Evolutionary conservation across 768 basidiomycete species (phyloP).

Genomic region (Auriculariales sp.): DNA sequence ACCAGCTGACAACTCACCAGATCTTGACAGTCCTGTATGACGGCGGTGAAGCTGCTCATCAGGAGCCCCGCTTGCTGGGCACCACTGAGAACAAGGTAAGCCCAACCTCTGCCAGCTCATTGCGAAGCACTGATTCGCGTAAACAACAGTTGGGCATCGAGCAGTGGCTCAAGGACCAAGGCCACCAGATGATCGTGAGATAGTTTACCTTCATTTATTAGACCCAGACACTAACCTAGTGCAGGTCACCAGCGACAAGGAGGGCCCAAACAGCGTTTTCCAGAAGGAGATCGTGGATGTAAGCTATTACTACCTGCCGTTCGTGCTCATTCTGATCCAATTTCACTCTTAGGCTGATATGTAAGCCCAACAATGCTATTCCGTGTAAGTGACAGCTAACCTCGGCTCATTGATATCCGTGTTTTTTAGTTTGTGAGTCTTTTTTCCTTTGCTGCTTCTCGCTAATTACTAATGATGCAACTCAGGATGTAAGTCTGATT

Average conservation of each 20-base stretch:
- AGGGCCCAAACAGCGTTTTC: slow-evolving; percentile 68
- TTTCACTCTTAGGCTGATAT: slow-evolving; percentile 45
- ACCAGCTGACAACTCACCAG: slow-evolving; percentile 17
- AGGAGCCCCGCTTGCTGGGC: slow-evolving; percentile 65
- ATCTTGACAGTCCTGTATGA: slow-evolving; percentile 63
- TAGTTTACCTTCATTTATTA: neutral
- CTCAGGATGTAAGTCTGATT: no score
- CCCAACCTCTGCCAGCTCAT: neutral
- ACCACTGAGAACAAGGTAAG: slow-evolving; percentile 66
- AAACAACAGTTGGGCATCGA: slow-evolving; percentile 53
- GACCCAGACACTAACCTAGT: slow-evolving; percentile 2
- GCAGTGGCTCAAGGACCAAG: slow-evolving; percentile 51
- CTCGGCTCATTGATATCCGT: no score
- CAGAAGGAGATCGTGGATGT: slow-evolving; percentile 73
- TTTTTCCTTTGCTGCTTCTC: no score
- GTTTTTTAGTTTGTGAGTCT: no score
- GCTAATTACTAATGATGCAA: no score
- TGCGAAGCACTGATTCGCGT: neutral
- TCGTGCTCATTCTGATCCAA: slow-evolving; percentile 7
- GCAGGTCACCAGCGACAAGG: slow-evolving; percentile 69
- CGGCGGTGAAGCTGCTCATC: slow-evolving; percentile 46
- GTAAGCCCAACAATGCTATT: neutral
- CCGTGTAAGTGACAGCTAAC: no score
- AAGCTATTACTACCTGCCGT: slow-evolving; percentile 14
- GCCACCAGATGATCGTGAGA: slow-evolving; percentile 61